phyloP scores from a whole-genome alignment of 371 early-diverging fungal species.

The Apophysomyces trapeziformis region DNA sequence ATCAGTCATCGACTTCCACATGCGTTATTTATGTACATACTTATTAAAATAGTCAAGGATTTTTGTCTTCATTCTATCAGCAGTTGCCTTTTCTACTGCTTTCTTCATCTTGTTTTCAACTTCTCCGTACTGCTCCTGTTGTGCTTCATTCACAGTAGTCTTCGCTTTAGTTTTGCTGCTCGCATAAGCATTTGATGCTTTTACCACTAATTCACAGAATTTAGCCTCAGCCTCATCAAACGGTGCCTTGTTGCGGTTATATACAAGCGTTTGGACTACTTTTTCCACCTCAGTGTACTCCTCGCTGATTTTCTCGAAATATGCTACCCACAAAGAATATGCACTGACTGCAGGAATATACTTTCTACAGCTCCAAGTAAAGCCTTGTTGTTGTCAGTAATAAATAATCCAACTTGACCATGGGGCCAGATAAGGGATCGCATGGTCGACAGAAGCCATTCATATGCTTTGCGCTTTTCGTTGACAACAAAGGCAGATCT shows the following conservation, averaged over 20 bases:
- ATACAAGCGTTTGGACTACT: too few species aligned
- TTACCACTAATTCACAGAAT: neutral
- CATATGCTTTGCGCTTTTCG: neutral
- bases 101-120: too few species aligned
- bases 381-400: neutral
- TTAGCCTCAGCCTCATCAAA: neutral
- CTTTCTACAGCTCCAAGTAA: neutral
- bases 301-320: neutral
- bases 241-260: too few species aligned
- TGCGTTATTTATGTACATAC: too few species aligned
- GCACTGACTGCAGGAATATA: neutral
- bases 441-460: neutral
- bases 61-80: too few species aligned
- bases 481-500: neutral
- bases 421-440: too few species aligned
- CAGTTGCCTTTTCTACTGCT: too few species aligned
- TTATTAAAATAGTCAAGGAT: too few species aligned
- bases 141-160: neutral
- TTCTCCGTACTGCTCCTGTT: neutral
- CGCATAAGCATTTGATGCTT: neutral
- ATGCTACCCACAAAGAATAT: conserved; percentile 11
- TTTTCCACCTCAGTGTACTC: too few species aligned
- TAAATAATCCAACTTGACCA: too few species aligned
- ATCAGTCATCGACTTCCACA: too few species aligned
- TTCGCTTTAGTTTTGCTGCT: neutral